Evolutionary conservation across 345 rosid genomes (phyloP), one percentile per base, ranked within the genome.

Genomic region (Salix arbutifolia): DNA sequence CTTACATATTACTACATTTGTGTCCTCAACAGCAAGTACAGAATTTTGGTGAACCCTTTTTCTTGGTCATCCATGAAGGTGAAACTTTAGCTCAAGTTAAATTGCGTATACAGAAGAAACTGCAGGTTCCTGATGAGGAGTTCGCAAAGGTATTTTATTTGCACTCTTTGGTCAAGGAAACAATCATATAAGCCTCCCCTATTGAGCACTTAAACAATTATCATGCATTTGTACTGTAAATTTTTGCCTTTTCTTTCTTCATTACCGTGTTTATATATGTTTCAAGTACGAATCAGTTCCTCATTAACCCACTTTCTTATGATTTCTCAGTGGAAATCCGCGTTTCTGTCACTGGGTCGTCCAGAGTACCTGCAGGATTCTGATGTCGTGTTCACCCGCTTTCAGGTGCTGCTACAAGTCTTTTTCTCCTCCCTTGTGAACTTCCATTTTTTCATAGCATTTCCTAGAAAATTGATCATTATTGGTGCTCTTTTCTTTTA

Each of bases 1-100:
- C 35, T 71, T 42, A 50, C 33, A 4, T 52, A 2, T 18, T 53
- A 25, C n/a, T 30, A 17, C 28, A 4, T 69, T 71, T 75, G 65
- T 74, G 48, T 67, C 30, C 38, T 53, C 18, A 69, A 76, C 87
- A 96, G 98, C 94, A 88, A 92, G 88, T 94, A 70, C 91, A 87
- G 79, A 96, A 94, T 85, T 96, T 96, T 78, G 99, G 99, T 23
- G 97, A 94, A 79, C 99, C 99, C 12, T 96, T 96, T 82, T 90
- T 96, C 91, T 86, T 92, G 87, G 97, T 94, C 58, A 87, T 96
- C 79, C 99, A 75, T 81, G 98, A 92, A 84, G 95, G 95, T 74
- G 98, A 96, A 81, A 92, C 87, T 56, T 84, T 96, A 83, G 89
- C 89, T 67, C 93, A 92, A 68, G 91, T 96, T 48, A 96, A 92